Percentiles rank a stretch among this genome's conserved stretches.
Evolutionary conservation across 208 protist genomes (phyloP).

Genomic region (Acanthamoeba healyi): DNA sequence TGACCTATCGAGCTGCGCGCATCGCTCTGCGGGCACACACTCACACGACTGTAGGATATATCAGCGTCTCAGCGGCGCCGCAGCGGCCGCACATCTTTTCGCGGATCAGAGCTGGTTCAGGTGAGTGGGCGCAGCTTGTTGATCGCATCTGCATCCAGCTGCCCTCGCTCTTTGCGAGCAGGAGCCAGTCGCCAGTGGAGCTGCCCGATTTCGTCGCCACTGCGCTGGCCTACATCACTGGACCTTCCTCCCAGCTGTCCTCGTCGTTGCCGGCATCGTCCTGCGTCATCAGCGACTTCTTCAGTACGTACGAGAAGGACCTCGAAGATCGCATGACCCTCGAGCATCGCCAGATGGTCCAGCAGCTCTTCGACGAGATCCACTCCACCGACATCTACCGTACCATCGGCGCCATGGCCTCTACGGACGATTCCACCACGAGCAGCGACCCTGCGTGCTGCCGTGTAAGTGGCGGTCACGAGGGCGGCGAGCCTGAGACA

Average conservation of each 20-base stretch:
- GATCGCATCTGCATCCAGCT: neutral
- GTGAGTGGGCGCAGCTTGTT: neutral
- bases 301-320: slow-evolving; percentile 18
- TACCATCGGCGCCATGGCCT: neutral
- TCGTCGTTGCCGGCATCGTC: too few species aligned
- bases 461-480: neutral
- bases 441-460: neutral
- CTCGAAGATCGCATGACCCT: neutral
- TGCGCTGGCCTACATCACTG: neutral
- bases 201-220: neutral
- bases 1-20: too few species aligned
- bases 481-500: neutral
- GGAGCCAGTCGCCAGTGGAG: neutral
- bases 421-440: neutral
- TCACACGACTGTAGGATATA: slow-evolving; percentile 6
- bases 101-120: neutral
- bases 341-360: slow-evolving; percentile 8
- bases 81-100: slow-evolving; percentile 20
- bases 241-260: neutral
- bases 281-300: slow-evolving; percentile 10
- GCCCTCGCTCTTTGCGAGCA: neutral
- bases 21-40: neutral
- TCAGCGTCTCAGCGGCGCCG: neutral
- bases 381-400: slow-evolving; percentile 18
- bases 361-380: neutral